phyloP scores from a whole-genome alignment of 805 yeast species.

The Metschnikowia vanudenii region DNA sequence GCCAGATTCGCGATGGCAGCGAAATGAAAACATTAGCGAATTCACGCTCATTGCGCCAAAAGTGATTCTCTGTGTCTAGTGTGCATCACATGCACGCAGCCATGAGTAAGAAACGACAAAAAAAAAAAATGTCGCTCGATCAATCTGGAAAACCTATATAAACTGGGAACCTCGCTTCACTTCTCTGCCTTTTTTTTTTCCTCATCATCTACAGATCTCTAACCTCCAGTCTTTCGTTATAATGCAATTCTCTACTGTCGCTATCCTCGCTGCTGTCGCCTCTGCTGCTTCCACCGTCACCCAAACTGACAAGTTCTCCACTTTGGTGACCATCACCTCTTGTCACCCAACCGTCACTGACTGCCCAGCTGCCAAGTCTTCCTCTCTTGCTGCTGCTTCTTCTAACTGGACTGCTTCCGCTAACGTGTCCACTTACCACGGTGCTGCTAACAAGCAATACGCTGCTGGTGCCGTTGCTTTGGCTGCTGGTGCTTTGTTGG shows the following conservation, averaged over 20 bases:
- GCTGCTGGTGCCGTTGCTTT: conserved; percentile 49
- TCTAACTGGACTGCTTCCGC: conserved; percentile 24
- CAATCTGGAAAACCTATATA: conserved; percentile 7
- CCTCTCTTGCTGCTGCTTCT: conserved; percentile 11
- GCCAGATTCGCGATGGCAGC: background rate
- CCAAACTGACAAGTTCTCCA: conserved; percentile 22
- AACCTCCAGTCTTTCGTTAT: conserved; percentile 29
- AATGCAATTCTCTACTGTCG: conserved; percentile 49
- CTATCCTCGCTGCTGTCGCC: conserved; percentile 35
- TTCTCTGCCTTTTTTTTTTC: conserved; percentile 16
- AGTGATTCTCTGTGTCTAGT: background rate
- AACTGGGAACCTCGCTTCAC: conserved; percentile 5
- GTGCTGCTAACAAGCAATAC: conserved; percentile 33
- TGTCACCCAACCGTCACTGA: conserved; percentile 46
- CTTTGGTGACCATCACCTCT: conserved; percentile 47
- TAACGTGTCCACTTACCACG: conserved; percentile 33
- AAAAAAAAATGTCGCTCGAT: background rate
- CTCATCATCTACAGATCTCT: conserved; percentile 24
- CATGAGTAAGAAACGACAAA: background rate
- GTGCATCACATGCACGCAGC: background rate
- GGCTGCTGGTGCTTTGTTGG: conserved; percentile 48
- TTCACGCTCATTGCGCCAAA: background rate
- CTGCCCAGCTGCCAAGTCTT: conserved; percentile 41
- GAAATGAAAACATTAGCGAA: background rate
- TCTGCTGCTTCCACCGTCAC: conserved; percentile 37